phyloP scores from a whole-genome alignment of 1,284 basidiomycete genomes.

The Lentinula novae-zelandiae region DNA sequence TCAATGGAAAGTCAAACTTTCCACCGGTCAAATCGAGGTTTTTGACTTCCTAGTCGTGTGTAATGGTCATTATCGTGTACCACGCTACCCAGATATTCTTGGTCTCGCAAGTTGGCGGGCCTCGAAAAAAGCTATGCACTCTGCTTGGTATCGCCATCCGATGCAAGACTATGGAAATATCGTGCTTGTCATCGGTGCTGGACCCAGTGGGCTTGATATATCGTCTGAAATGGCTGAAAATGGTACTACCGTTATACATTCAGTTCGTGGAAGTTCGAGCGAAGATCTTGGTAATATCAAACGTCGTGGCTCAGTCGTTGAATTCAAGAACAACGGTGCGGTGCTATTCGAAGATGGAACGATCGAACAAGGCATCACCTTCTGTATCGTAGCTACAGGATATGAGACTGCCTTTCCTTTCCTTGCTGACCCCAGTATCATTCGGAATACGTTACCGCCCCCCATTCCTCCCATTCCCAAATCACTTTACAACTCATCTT shows the following conservation, averaged over 20 bases:
- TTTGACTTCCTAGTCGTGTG: slow-evolving; percentile 68
- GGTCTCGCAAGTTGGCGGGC: slow-evolving; percentile 59
- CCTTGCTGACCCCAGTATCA: slow-evolving; percentile 34
- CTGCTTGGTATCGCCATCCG: slow-evolving; percentile 64
- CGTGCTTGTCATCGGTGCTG: slow-evolving; percentile 67
- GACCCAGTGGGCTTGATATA: slow-evolving; percentile 69
- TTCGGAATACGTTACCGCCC: slow-evolving; percentile 32
- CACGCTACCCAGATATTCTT: slow-evolving; percentile 54
- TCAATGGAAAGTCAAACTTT: slow-evolving; percentile 45
- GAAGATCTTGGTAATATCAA: slow-evolving; percentile 37
- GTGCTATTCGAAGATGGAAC: slow-evolving; percentile 61
- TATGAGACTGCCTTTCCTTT: slow-evolving; percentile 65
- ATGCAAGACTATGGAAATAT: slow-evolving; percentile 33
- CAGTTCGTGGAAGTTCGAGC: slow-evolving; percentile 35
- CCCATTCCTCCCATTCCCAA: slow-evolving; percentile 40
- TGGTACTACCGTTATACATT: slow-evolving; percentile 51
- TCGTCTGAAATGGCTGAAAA: slow-evolving; percentile 47
- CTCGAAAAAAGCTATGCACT: slow-evolving; percentile 49
- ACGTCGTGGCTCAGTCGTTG: slow-evolving; percentile 38
- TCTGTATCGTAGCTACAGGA: slow-evolving; percentile 71
- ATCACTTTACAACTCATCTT: slow-evolving; percentile 58
- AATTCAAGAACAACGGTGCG: slow-evolving; percentile 39
- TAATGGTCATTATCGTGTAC: slow-evolving; percentile 69
- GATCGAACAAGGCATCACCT: slow-evolving; percentile 49
- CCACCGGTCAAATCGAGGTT: slow-evolving; percentile 30